Conservation (phyloP, 345 rosid species). For the Aethionema arabicum region DNA sequence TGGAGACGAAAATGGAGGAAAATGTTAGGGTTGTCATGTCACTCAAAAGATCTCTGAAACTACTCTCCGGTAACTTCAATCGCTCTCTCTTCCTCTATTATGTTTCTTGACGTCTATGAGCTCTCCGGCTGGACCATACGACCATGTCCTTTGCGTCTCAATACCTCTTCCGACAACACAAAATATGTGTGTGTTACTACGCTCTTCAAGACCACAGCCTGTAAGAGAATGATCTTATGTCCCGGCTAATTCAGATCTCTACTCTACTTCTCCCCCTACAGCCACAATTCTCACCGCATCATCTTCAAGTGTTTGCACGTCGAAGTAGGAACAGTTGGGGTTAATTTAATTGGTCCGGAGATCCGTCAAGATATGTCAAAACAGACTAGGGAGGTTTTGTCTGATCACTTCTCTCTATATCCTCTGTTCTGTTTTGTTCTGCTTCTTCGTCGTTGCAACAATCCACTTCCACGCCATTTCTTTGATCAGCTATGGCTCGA, state of each 20-base stretch:
- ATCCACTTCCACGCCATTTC: conserved; percentile 11
- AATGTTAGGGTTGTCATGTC: conserved; percentile 31
- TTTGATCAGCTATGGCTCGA: neutral
- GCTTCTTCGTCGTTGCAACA: conserved; percentile 29
- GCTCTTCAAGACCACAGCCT: neutral
- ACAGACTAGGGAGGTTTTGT: conserved; percentile 35
- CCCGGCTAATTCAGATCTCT: conserved; percentile 14
- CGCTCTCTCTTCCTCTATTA: conserved; percentile 40
- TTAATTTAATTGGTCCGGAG: conserved; percentile 13
- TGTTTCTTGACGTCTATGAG: conserved; percentile 36
- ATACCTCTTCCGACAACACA: neutral
- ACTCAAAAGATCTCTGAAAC: conserved; percentile 30
- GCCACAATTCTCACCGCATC: conserved; percentile 30
- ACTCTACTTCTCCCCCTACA: conserved; percentile 18
- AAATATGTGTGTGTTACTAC: neutral
- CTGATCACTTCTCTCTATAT: conserved; percentile 42
- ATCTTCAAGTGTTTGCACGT: conserved; percentile 33
- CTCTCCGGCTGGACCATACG: conserved; percentile 29
- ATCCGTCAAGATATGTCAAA: conserved; percentile 13
- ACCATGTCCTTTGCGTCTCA: conserved; percentile 17
- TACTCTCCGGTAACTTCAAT: conserved; percentile 22
- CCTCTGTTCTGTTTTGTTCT: conserved; percentile 29
- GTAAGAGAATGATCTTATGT: conserved; percentile 1
- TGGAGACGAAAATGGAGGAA: conserved; percentile 28
- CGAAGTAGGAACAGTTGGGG: conserved; percentile 17